Base-by-base conservation (phyloP, 208 protist genomes). In the Leishmania turanica region DNA sequence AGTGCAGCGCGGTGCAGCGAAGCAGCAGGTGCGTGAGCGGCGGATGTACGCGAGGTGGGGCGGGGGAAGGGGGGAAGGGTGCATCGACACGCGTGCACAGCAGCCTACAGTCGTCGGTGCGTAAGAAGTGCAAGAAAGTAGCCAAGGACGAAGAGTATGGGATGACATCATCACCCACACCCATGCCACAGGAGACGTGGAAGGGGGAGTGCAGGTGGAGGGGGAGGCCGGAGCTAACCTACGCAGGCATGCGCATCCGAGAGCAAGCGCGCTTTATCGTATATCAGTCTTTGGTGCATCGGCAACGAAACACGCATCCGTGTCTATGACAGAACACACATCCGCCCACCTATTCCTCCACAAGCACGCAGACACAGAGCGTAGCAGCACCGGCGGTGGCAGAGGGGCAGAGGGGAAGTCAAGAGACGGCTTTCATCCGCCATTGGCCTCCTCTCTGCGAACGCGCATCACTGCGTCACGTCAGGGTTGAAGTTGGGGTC, bases 401-500 rank as follows among this genome's bases (percentile, higher is more conserved):
- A 21, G 45, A 34, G 13, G 37, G 47, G 0, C 3, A 54, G 21
- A 45, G 11, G 40, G 27, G n/a, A 17, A 3, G 24, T 34, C 11
- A 31, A 72, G 45, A 31, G 11, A n/a, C 8, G 69, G 11, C 45
- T 37, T 21, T 74, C 69, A 6, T 24, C 42, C 21, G 34, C 15
- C 40, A 15, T 47, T 9, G 6, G 5, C 37, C 40, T 40, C 4
- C 66, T 24, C 69, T 54, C 40, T 24, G 27, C 45, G 11, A 24
- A 34, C 13, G 21, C 27, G 40, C 0, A 37, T 75, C 76, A 87
- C 65, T 92, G 83, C 15, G 84, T 74, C n/a, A 84, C 81, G 42
- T 96, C 95, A 7, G 95, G 92, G 74, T 92, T 94, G 88, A 90
- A 97, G 87, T 97, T 97, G 51, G 93, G 95, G 66, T 97, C 95